phyloP scores from a whole-genome alignment of 1,139 yeast species.

The Blastobotrys aristatus region DNA sequence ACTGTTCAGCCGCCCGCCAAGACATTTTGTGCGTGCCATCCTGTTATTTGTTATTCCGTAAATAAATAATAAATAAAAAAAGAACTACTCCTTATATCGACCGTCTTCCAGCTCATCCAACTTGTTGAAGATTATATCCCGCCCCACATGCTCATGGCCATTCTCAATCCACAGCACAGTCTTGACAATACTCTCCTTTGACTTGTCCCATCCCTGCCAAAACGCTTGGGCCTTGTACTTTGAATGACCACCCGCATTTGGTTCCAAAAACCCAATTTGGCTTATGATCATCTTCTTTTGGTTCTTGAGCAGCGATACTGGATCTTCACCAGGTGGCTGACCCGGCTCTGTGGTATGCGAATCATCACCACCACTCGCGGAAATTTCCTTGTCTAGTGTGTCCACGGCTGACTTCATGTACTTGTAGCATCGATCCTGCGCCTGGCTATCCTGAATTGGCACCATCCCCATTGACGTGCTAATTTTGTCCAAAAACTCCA shows the following conservation, averaged over 20 bases:
- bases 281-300: conserved; percentile 20
- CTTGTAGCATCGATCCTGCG: conserved; percentile 31
- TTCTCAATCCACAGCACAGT: conserved; percentile 14
- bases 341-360: neutral
- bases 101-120: conserved; percentile 30
- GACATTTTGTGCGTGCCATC: too few species aligned
- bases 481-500: neutral
- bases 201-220: conserved; percentile 34
- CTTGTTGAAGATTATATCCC: conserved; percentile 21
- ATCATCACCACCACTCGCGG: conserved; percentile 1
- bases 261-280: conserved; percentile 17
- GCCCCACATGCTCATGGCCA: conserved; percentile 21
- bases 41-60: too few species aligned
- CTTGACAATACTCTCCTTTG: conserved; percentile 25
- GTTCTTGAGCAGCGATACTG: conserved; percentile 17
- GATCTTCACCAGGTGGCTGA: conserved; percentile 17
- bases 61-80: too few species aligned
- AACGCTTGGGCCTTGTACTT: conserved; percentile 27
- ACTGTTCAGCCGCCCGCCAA: too few species aligned
- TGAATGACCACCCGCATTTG: conserved; percentile 21
- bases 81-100: conserved; percentile 20
- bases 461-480: conserved; percentile 10
- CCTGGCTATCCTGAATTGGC: conserved; percentile 25
- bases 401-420: conserved; percentile 24
- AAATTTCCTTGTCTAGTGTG: conserved; percentile 16